Evolutionary conservation across 805 yeast genomes (phyloP), one percentile per base, ranked within the genome.

Genomic region (Candida piceae): DNA sequence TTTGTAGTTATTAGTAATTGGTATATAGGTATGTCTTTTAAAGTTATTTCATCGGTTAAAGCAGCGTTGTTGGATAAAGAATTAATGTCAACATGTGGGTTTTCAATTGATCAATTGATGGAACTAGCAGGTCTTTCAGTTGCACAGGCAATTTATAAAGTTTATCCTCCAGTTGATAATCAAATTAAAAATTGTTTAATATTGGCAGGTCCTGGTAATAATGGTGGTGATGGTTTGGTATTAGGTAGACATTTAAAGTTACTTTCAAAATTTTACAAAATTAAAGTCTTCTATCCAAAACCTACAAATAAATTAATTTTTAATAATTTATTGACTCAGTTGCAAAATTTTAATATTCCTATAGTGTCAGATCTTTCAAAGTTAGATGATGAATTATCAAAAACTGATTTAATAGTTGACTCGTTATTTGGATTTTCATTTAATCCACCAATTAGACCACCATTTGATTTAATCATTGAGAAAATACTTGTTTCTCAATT

Each of bases 181-280:
- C 16, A 23, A 6, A 21, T 18, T 18, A 59, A 65, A 26, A 64
- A 59, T 9, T 80, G 88, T 1, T 63, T 89, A 29, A 72, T 93
- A 1, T 66, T 93, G 5, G 87, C 81, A 9, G 98, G 98, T 0
- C 97, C 97, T 0, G 98, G 98, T 1, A 93, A 93, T 54, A 93
- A 93, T 54, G 90, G 96, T 2, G 98, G 97, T 2, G 98, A 93
- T 62, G 98, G 97, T 0, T 64, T 93, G 11, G 98, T 93, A 2
- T 95, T 96, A 20, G 95, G 97, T 1, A 70, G 98, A 29, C 98
- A 93, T 57, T 65, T 93, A 44, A 76, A 76, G 46, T 62, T 88
- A 10, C 78, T 93, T 69, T 24, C 26, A 12, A 7, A 7, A 26
- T 93, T 93, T 2, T 86, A 79, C 56, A 63, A 66, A 5, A 96